Base-by-base conservation (phyloP, 345 rosid genomes). In the Murraya paniculata region DNA sequence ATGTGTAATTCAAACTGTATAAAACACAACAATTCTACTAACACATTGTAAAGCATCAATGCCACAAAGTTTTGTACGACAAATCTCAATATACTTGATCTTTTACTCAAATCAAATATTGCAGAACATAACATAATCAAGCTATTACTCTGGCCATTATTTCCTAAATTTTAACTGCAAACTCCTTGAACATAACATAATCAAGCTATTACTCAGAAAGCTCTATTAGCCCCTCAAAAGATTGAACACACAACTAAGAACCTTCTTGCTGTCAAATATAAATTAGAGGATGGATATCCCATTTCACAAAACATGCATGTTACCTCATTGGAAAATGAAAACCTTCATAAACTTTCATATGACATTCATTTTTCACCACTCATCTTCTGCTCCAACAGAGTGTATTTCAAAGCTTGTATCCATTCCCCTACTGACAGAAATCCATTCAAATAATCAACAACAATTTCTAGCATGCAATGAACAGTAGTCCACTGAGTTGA, bases 341-440 rank as follows among this genome's bases (percentile, higher is more conserved):
- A 14, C 66, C 76, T 72, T 74, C 31, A 81, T 13, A 71, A 74
- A 77, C 74, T 79, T 75, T 68, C 70, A 73, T n/a, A 76, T 27
- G 28, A 57, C 25, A 50, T 66, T 56, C 68, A 80, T 55, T 75
- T 76, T 73, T 10, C 58, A 77, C 84, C 82, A 80, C 61, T 83
- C 81, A n/a, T 78, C 77, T n/a, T 68, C 84, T 35, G 77, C n/a
- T 68, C 84, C n/a, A 68, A 78, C 41, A 78, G 74, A 65, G 68
- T 78, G 33, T 70, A 69, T 71, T 41, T 69, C 28, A 78, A 81
- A 48, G 45, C 67, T 68, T 60, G 73, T 61, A 80, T 82, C 74
- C 74, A 81, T 25, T 78, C 75, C 5, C 78, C 80, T 59, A 74
- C 28, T 30, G 70, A 75, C 7, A 60, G 2, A 72, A 85, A 85